Evolutionary conservation across 140 eudicot species (phyloP).

Genomic region (Bidens hawaiensis): DNA sequence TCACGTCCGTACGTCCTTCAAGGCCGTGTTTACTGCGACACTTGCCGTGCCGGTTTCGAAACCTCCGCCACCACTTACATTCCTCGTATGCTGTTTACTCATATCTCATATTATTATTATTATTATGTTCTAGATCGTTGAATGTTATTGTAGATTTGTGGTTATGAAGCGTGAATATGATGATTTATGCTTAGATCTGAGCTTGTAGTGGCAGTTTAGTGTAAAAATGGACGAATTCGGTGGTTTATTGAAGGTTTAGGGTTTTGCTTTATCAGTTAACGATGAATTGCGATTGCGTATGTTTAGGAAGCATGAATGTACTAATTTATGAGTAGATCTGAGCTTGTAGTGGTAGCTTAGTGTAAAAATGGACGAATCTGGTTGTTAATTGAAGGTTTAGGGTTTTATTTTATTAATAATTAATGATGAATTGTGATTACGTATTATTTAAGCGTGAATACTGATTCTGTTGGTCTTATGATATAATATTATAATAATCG

Average conservation of each 20-base stretch:
- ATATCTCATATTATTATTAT: too few species aligned
- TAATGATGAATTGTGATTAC: too few species aligned
- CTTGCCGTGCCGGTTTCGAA: constrained; percentile 61
- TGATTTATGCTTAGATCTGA: constrained; percentile 33
- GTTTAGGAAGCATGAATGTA: neutral
- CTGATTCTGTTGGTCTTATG: neutral
- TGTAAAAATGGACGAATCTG: too few species aligned
- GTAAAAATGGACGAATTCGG: constrained; percentile 2
- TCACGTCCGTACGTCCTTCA: constrained; percentile 29
- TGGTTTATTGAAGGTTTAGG: neutral
- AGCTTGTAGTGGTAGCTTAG: too few species aligned
- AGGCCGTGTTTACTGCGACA: constrained; percentile 56
- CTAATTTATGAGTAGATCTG: neutral
- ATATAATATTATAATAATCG: neutral
- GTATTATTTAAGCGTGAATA: too few species aligned
- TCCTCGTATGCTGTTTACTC: constrained; percentile 23
- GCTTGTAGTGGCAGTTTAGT: neutral
- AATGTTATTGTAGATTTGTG: too few species aligned
- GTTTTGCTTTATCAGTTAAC: neutral
- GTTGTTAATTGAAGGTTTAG: too few species aligned
- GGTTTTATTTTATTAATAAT: too few species aligned
- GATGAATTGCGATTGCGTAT: neutral
- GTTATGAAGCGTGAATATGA: too few species aligned
- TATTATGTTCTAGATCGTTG: neutral
- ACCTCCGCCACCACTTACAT: constrained; percentile 51